Evolutionary conservation across 1,284 basidiomycete genomes (phyloP).

Genomic region (Porogramme epimiltina): DNA sequence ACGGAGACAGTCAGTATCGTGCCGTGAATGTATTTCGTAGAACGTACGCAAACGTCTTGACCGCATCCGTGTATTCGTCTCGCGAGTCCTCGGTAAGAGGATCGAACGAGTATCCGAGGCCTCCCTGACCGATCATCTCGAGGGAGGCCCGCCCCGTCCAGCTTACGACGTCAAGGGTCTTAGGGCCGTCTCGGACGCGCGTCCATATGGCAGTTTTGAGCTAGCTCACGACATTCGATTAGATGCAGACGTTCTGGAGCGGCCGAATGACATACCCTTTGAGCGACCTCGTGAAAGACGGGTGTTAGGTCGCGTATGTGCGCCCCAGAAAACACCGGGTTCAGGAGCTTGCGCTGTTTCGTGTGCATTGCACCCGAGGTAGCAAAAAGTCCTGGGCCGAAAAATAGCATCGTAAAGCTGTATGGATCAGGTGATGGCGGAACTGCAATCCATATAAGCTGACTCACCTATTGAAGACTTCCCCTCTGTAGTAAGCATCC

Average conservation of each 20-base stretch:
- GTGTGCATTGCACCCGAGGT: constrained; percentile 24
- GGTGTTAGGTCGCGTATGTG: constrained; percentile 28
- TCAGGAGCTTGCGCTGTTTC: constrained; percentile 27
- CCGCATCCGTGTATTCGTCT: constrained; percentile 24
- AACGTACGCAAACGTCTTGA: constrained; percentile 13
- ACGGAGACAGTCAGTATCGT: too few relatives aligned
- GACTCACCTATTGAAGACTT: background rate
- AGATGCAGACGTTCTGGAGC: background rate
- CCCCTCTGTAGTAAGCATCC: constrained; percentile 17
- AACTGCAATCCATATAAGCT: too few relatives aligned
- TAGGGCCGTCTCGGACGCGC: constrained; percentile 11
- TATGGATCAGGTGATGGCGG: background rate
- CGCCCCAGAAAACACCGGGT: constrained; percentile 28
- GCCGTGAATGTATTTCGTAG: too few relatives aligned
- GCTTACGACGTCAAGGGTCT: constrained; percentile 36
- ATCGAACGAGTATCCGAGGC: constrained; percentile 42
- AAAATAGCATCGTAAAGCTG: background rate
- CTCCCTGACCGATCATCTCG: constrained; percentile 33
- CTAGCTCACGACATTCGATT: background rate
- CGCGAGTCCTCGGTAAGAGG: constrained; percentile 24
- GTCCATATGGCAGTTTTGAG: constrained; percentile 15
- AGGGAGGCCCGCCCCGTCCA: constrained; percentile 39
- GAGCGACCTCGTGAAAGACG: constrained; percentile 24
- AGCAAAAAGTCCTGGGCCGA: background rate
- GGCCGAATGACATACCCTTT: constrained; percentile 12